Evolutionary conservation across 176 grass and related monocot genomes (phyloP), one percentile per base, ranked within the genome.

Genomic region (Cocos nucifera): DNA sequence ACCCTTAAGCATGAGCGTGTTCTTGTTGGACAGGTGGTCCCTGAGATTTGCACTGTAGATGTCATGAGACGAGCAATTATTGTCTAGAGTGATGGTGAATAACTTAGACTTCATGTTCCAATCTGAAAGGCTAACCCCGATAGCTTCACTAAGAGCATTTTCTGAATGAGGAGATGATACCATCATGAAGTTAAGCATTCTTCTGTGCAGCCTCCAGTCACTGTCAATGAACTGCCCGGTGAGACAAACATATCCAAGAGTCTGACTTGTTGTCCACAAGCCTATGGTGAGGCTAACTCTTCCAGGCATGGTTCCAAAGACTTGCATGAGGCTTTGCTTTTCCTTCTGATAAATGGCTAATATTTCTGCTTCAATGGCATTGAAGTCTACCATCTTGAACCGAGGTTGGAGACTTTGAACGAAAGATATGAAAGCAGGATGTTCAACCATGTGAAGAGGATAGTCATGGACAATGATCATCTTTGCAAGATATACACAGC

Each of bases 101-200:
- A 95, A 56, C 64, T 63, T 86, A 21, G 84, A 80, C 64, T 89
- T 95, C 78, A 95, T 82, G 23, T 89, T 84, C 89, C 89, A 95
- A 44, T 88, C 81, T 0, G 65, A 79, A 29, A 95, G 75, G 72
- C 89, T 80, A 0, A 48, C 29, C 30, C 78, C 73, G 65, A 95
- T 95, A 56, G 81, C 85, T 76, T 89, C 85, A 57, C 89, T 80
- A 73, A 95, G 85, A 52, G 85, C 78, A 82, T 85, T 95, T 61
- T 95, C 89, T 26, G 89, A 95, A 77, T 89, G 85, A 74, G 89
- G 85, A 55, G 89, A 89, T 57, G 89, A 89, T 7, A 95, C 89
- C 89, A 95, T 88, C 89, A 89, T 82, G 78, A 95, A 95, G 75
- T 82, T 89, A 8, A 95, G 78, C 85, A 95, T 95, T 66, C 85